Evolutionary conservation across 1,139 yeast species (phyloP).

Genomic region (Blastobotrys ciferrii): DNA sequence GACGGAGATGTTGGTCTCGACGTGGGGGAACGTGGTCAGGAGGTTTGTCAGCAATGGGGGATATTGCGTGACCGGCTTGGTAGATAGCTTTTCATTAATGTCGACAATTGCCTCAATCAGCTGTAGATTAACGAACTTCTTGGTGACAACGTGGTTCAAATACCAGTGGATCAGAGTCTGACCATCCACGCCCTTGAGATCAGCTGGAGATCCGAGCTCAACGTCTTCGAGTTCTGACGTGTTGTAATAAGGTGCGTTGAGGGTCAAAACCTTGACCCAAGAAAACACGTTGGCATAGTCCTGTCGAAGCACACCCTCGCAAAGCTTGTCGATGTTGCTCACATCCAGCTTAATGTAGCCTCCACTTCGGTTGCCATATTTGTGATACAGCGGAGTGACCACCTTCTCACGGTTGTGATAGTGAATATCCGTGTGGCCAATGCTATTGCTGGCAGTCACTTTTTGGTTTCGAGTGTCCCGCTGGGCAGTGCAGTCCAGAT

Average conservation of each 20-base stretch:
- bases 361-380: slow-evolving; percentile 13
- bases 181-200: slow-evolving; percentile 2
- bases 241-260: slow-evolving; percentile 7
- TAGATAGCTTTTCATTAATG: background rate
- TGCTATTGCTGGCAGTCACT: slow-evolving; percentile 7
- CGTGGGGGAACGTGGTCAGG: slow-evolving; percentile 11
- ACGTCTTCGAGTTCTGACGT: slow-evolving; percentile 6
- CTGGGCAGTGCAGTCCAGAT: slow-evolving; percentile 9
- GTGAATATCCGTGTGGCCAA: slow-evolving; percentile 6
- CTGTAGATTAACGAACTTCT: slow-evolving; percentile 10
- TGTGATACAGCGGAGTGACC: slow-evolving; percentile 8
- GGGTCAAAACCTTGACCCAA: slow-evolving; percentile 15
- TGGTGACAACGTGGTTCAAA: slow-evolving; percentile 3
- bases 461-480: slow-evolving; percentile 2
- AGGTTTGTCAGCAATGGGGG: slow-evolving; percentile 11
- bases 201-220: background rate
- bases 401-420: background rate
- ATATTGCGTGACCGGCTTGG: background rate
- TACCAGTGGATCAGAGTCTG: slow-evolving; percentile 10
- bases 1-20: slow-evolving; percentile 12
- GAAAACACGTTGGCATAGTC: slow-evolving; percentile 11
- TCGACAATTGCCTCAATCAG: slow-evolving; percentile 15
- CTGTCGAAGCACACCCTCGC: slow-evolving; percentile 9
- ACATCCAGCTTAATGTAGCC: slow-evolving; percentile 11
- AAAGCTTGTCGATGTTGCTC: slow-evolving; percentile 12